phyloP scores from a whole-genome alignment of 2,329 filamentous ascomycete species.

The Dothistroma pini region DNA sequence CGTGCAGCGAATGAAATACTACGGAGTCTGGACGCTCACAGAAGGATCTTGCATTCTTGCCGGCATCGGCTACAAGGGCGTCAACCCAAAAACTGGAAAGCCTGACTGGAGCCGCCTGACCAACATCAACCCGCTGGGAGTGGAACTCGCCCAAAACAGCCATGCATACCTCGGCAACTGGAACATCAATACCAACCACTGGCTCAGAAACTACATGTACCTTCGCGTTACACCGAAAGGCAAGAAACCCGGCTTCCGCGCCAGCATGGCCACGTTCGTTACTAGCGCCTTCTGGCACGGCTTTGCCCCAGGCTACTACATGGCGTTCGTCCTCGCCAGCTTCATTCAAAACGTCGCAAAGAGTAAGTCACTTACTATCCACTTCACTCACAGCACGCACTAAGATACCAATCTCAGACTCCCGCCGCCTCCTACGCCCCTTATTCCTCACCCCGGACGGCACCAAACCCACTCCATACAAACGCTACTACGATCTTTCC shows the following conservation, averaged over 20 bases:
- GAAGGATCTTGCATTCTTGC: constrained; percentile 93
- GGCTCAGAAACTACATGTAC: constrained; percentile 95
- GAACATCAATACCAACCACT: constrained; percentile 99
- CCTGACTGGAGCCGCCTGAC: constrained; percentile 86
- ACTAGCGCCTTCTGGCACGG: constrained; percentile 98
- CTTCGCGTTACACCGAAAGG: constrained; percentile 90
- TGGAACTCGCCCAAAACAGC: constrained; percentile 92
- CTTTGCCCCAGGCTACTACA: constrained; percentile 95
- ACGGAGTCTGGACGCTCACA: constrained; percentile 89
- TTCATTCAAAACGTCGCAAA: constrained; percentile 93
- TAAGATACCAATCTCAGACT: constrained; percentile 55
- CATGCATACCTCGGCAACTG: constrained; percentile 85
- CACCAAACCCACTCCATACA: constrained; percentile 62
- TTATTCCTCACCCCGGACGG: constrained; percentile 85
- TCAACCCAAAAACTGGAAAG: constrained; percentile 79
- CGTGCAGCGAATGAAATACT: constrained; percentile 85
- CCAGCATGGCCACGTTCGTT: constrained; percentile 87
- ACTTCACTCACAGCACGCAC: background rate
- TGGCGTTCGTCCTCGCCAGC: constrained; percentile 83
- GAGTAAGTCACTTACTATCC: constrained; percentile 57
- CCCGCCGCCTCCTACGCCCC: constrained; percentile 81
- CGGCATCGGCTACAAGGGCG: constrained; percentile 89
- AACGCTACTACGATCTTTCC: constrained; percentile 80
- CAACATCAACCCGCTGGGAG: constrained; percentile 80
- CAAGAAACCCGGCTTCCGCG: constrained; percentile 93